Evolutionary conservation across 2,329 filamentous ascomycete genomes (phyloP).

Genomic region (Remersonia thermophila): DNA sequence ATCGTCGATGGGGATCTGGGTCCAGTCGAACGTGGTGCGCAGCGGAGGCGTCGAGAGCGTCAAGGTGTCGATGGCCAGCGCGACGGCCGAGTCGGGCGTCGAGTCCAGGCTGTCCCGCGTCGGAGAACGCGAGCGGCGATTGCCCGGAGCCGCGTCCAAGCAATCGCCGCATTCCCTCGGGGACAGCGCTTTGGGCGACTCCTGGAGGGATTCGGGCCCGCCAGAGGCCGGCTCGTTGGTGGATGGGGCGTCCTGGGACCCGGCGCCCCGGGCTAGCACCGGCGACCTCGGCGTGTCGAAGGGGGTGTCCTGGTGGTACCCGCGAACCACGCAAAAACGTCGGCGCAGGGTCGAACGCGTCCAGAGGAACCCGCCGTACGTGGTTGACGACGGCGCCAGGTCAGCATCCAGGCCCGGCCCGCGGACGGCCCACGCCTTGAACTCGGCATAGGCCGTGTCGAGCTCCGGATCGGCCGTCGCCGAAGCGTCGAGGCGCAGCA

Average conservation of each 20-base stretch:
- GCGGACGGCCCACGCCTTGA: conserved; percentile 57
- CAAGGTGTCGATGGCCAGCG: conserved; percentile 15
- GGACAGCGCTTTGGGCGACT: too few relatives aligned
- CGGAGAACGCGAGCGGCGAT: too few relatives aligned
- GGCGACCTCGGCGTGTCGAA: conserved; percentile 29
- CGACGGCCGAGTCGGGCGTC: conserved; percentile 2
- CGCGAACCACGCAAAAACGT: conserved; percentile 57
- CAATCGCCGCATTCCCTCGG: too few relatives aligned
- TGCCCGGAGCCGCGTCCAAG: too few relatives aligned
- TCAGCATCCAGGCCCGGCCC: conserved; percentile 40
- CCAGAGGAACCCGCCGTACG: conserved; percentile 57
- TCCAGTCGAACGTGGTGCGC: conserved; percentile 66
- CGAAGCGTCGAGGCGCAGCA: conserved; percentile 39
- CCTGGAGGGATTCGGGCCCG: too few relatives aligned
- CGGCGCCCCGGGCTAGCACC: too few relatives aligned
- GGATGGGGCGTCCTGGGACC: too few relatives aligned
- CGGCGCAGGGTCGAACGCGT: conserved; percentile 56
- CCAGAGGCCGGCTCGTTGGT: too few relatives aligned
- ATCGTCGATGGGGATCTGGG: conserved; percentile 50
- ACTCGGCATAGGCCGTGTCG: conserved; percentile 42
- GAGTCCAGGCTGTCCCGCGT: too few relatives aligned
- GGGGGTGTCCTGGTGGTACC: conserved; percentile 27
- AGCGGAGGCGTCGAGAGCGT: conserved; percentile 21
- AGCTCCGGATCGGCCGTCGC: conserved; percentile 25
- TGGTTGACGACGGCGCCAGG: conserved; percentile 41